Conservation (phyloP, 1,139 yeast genomes). For the Hyphopichia wangnamkhiaoensis region DNA sequence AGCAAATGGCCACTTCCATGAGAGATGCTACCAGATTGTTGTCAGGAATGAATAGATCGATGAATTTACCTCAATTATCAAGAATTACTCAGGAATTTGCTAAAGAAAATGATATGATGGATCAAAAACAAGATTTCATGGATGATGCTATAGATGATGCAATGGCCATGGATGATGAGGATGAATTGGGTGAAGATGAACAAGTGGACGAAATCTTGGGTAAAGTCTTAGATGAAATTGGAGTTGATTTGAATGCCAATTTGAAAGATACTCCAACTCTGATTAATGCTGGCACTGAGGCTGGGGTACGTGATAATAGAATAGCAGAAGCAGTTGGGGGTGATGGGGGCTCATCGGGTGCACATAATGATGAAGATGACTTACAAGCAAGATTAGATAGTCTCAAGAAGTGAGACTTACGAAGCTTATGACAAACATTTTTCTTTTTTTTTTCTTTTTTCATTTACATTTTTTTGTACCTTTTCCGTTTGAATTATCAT, state of each 20-base stretch:
- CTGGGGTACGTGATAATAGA: conserved; percentile 25
- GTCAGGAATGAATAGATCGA: conserved; percentile 81
- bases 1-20: conserved; percentile 95
- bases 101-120: conserved; percentile 93
- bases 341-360: conserved; percentile 27
- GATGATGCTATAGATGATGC: conserved; percentile 97
- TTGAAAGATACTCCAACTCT: conserved; percentile 70
- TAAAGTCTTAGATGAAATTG: conserved; percentile 93
- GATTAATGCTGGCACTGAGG: conserved; percentile 31
- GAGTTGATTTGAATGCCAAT: conserved; percentile 75
- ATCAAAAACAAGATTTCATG: conserved; percentile 97
- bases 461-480: neutral
- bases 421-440: neutral
- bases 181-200: conserved; percentile 67
- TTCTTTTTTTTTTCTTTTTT: neutral
- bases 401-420: conserved; percentile 52
- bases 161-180: conserved; percentile 82
- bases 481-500: neutral
- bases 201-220: conserved; percentile 92
- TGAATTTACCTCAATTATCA: conserved; percentile 88
- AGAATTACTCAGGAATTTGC: conserved; percentile 95
- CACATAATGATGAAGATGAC: conserved; percentile 65
- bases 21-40: conserved; percentile 88
- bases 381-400: conserved; percentile 87
- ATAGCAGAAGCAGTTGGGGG: conserved; percentile 52